Evolutionary conservation across 2,329 filamentous ascomycete genomes (phyloP).

Genomic region (Ascochyta lentis): DNA sequence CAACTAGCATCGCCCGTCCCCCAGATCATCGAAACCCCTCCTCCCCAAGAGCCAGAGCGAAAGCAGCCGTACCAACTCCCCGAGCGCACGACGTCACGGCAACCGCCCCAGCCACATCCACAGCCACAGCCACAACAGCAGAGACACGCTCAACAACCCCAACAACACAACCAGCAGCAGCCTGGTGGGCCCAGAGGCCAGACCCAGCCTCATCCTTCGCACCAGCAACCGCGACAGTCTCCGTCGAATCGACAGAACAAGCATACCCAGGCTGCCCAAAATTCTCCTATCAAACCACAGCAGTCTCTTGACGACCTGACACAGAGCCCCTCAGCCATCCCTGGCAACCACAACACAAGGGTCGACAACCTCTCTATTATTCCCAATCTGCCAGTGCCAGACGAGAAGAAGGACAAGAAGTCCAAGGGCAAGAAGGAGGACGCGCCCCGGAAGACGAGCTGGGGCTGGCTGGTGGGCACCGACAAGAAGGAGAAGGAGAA

Average conservation of each 20-base stretch:
- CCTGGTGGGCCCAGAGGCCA: conserved; percentile 22
- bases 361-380: conserved; percentile 83
- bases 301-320: conserved; percentile 70
- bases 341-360: conserved; percentile 68
- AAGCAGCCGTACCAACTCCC: conserved; percentile 49
- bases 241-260: conserved; percentile 33
- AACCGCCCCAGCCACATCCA: conserved; percentile 33
- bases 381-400: conserved; percentile 69
- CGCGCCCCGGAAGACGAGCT: conserved; percentile 75
- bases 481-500: conserved; percentile 59
- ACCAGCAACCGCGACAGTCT: conserved; percentile 32
- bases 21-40: conserved; percentile 70
- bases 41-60: conserved; percentile 42
- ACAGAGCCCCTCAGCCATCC: conserved; percentile 70
- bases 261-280: conserved; percentile 40
- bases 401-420: conserved; percentile 79
- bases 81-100: conserved; percentile 60
- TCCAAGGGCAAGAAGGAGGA: conserved; percentile 75
- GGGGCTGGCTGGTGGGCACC: conserved; percentile 75
- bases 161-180: conserved; percentile 28
- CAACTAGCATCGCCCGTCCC: conserved; percentile 51
- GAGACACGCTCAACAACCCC: conserved; percentile 41
- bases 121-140: conserved; percentile 26
- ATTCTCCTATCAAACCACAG: conserved; percentile 48
- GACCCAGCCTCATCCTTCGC: conserved; percentile 19